Evolutionary conservation across 2,329 filamentous ascomycete species (phyloP), one percentile per base, ranked within the genome.

Genomic region (Amesomyces nigricolor): DNA sequence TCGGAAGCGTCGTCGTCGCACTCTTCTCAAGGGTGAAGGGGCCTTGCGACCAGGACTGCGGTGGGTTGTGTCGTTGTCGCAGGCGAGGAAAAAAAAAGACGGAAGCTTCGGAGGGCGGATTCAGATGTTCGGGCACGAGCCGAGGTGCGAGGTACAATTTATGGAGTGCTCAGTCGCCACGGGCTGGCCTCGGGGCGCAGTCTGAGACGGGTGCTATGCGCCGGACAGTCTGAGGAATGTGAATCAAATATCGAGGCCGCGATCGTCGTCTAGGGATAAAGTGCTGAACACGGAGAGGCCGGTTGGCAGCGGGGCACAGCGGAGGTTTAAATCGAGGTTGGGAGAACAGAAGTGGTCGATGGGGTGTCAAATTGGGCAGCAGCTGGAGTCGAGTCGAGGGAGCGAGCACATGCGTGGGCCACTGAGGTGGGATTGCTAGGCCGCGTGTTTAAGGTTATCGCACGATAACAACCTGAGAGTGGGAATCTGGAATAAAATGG

Each of bases 141-240:
- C 56, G 56, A 58, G 47, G 43, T 8, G 39, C 38, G 51, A 44
- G 26, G 37, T 51, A 43, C 22, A 26, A 26, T 26, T 44, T 51
- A 47, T 56, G 37, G 48, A 39, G 40, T n/a, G 47, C 54, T 44
- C 47, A 48, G 43, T 51, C 43, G 56, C 56, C 56, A 48, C 56
- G 47, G 32, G 32, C 7, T 44, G 37, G 22, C 43, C 6, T 35
- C 22, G 29, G 39, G 38, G 43, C 17, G 30, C 30, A 42, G 37
- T 14, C 26, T 19, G 22, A n/a, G 5, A 14, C 22, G 42, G 19
- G 8, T 43, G 54, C 10, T 10, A 39, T 32, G 43, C 38, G 53
- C 43, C 10, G n/a, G 44, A 42, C 22, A 26, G 22, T 16, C 13
- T 16, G 29, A 19, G 29, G 37, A 48, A 51, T 47, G 39, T 17